Conservation (phyloP, 257 asterid species). For the Forsythia viridissima region DNA sequence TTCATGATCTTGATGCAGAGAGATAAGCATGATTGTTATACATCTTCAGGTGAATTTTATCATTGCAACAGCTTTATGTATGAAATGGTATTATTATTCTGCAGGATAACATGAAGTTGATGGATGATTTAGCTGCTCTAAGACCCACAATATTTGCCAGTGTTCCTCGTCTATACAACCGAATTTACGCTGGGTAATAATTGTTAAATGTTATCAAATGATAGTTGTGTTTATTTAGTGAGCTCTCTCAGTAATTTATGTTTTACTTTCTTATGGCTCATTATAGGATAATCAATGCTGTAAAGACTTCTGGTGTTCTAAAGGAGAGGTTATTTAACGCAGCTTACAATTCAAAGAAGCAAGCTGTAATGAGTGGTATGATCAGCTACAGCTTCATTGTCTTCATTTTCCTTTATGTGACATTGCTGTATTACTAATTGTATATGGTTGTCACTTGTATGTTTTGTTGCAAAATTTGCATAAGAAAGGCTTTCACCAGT, state of each 20-base stretch:
- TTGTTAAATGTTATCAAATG: constrained; percentile 19
- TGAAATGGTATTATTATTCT: constrained; percentile 31
- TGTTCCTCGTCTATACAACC: constrained; percentile 97
- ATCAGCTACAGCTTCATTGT: neutral
- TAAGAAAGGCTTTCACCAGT: constrained; percentile 15
- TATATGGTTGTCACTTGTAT: neutral
- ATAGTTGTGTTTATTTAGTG: constrained; percentile 1
- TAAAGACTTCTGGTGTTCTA: constrained; percentile 74
- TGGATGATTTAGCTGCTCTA: constrained; percentile 89
- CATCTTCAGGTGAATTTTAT: neutral
- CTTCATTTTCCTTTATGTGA: constrained; percentile 11
- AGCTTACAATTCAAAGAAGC: constrained; percentile 90
- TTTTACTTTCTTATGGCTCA: constrained; percentile 18
- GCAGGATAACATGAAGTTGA: constrained; percentile 88
- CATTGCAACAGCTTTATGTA: constrained; percentile 18
- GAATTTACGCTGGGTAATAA: constrained; percentile 92
- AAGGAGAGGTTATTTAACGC: constrained; percentile 85
- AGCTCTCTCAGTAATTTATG: constrained; percentile 4
- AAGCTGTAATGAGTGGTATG: constrained; percentile 85
- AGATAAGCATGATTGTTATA: constrained; percentile 10
- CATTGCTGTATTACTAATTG: constrained; percentile 4
- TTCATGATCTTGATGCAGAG: neutral
- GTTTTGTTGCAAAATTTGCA: constrained; percentile 7
- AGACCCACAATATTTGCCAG: constrained; percentile 94
- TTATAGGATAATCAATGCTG: constrained; percentile 80